Conservation (phyloP, 2,329 filamentous ascomycete genomes). For the Orbilia blumenaviensis region DNA sequence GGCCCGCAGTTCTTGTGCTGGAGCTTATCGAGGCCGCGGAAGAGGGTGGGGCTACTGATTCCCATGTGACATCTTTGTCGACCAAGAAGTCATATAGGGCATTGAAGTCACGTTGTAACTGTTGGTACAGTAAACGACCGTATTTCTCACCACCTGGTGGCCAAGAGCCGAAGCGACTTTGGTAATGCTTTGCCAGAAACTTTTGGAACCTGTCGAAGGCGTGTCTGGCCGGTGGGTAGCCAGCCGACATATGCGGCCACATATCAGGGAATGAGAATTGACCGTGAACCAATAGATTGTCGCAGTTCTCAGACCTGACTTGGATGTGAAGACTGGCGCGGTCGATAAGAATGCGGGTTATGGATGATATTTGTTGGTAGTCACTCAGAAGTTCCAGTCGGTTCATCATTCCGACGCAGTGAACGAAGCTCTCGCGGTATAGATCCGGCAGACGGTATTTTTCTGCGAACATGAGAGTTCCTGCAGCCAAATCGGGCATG, state of each 20-base stretch:
- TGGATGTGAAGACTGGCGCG: conserved; percentile 71
- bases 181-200: conserved; percentile 71
- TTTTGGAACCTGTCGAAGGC: conserved; percentile 70
- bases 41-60: conserved; percentile 55
- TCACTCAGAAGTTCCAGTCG: conserved; percentile 67
- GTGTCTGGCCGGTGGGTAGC: conserved; percentile 64
- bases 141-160: conserved; percentile 67
- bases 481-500: conserved; percentile 69
- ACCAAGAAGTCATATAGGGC: conserved; percentile 76
- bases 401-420: conserved; percentile 72
- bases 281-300: conserved; percentile 67
- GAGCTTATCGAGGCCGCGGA: conserved; percentile 56
- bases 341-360: conserved; percentile 72
- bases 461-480: conserved; percentile 73
- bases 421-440: conserved; percentile 74
- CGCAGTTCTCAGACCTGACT: conserved; percentile 70
- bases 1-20: background rate
- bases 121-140: conserved; percentile 68
- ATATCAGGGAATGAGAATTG: conserved; percentile 71
- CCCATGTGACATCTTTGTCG: conserved; percentile 73
- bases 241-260: conserved; percentile 64
- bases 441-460: conserved; percentile 71
- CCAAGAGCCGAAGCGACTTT: conserved; percentile 69
- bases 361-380: conserved; percentile 69
- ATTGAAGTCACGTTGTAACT: conserved; percentile 73